Conservation (phyloP, 805 yeast species). For the Candida silvicultrix region DNA sequence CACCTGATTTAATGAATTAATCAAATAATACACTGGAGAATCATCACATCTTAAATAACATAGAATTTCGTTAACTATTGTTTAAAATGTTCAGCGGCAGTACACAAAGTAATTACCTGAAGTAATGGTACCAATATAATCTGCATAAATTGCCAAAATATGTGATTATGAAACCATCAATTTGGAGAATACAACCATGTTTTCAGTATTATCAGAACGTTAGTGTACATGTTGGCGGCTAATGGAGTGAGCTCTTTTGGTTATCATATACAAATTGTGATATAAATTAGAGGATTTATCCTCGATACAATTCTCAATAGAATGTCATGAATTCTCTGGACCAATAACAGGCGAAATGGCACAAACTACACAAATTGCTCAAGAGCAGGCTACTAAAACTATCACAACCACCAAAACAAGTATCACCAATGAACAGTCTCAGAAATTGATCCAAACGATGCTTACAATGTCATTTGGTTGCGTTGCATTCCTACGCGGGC, state of each 20-base stretch:
- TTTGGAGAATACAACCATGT: not conserved
- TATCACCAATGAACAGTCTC: constrained; percentile 34
- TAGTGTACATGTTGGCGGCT: not conserved
- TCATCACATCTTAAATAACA: too few species aligned
- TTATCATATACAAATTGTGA: not conserved
- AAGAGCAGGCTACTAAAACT: not conserved
- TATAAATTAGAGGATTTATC: too few species aligned
- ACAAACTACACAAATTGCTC: not conserved
- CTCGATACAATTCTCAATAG: too few species aligned
- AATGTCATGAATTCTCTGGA: too few species aligned
- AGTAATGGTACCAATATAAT: too few species aligned
- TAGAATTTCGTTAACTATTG: too few species aligned
- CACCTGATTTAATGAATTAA: too few species aligned
- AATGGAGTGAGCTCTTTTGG: not conserved
- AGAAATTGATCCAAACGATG: constrained; percentile 41
- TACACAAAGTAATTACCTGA: too few species aligned
- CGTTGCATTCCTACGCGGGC: constrained; percentile 47
- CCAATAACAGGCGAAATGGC: not conserved
- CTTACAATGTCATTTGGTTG: constrained; percentile 50
- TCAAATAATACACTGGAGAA: too few species aligned
- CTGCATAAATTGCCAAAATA: too few species aligned
- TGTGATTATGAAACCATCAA: too few species aligned
- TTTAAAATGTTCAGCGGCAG: too few species aligned
- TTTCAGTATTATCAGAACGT: not conserved
- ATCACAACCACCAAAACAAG: constrained; percentile 15